phyloP scores from a whole-genome alignment of 2,329 filamentous ascomycete species.

The Leptoxyphium fumago region DNA sequence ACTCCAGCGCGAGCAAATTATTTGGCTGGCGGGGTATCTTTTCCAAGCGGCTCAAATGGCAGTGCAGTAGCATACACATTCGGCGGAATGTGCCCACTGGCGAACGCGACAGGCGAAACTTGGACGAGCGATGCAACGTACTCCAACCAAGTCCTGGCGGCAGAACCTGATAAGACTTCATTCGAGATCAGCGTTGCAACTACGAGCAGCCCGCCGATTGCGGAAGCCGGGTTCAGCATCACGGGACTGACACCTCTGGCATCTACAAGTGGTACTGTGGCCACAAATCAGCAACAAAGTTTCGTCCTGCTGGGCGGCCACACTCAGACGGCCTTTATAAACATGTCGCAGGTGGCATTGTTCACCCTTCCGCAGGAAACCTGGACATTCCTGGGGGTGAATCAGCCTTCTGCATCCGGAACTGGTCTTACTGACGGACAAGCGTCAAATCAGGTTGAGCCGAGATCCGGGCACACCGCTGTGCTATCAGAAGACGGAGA shows the following conservation, averaged over 20 bases:
- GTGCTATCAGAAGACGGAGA: constrained; percentile 65
- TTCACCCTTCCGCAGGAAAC: constrained; percentile 75
- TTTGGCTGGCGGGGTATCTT: constrained; percentile 48
- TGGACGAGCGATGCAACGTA: constrained; percentile 63
- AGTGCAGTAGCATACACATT: constrained; percentile 56
- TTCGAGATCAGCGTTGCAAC: constrained; percentile 33
- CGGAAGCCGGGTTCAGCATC: constrained; percentile 77
- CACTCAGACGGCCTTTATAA: constrained; percentile 70
- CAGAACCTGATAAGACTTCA: constrained; percentile 36
- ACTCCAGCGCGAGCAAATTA: constrained; percentile 37
- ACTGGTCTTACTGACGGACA: constrained; percentile 43
- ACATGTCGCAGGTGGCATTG: constrained; percentile 81
- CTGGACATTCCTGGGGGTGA: constrained; percentile 69
- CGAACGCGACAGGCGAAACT: constrained; percentile 26
- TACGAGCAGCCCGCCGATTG: constrained; percentile 49
- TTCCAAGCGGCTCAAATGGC: constrained; percentile 45
- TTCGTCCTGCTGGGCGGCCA: constrained; percentile 79
- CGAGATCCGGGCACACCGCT: constrained; percentile 77
- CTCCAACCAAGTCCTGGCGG: constrained; percentile 60
- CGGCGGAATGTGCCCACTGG: constrained; percentile 72
- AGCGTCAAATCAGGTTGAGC: constrained; percentile 42
- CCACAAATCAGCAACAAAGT: constrained; percentile 48
- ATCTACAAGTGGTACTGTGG: constrained; percentile 27
- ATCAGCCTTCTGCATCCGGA: constrained; percentile 29
- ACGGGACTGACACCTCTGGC: constrained; percentile 59